Base-by-base conservation (phyloP, 768 basidiomycete species). In the Naematelia aurantialba region DNA sequence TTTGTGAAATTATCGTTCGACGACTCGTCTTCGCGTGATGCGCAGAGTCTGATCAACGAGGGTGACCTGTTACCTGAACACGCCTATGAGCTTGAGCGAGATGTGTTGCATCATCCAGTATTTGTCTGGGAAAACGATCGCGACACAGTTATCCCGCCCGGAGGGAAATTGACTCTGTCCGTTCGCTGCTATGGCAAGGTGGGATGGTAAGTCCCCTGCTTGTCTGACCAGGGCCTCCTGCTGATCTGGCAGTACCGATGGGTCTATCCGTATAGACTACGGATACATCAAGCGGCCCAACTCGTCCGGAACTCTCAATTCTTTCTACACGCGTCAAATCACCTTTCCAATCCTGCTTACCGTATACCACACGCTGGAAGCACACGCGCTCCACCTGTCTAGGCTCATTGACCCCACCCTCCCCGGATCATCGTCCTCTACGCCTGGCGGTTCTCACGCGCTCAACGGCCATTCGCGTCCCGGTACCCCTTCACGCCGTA, bases 291-390 rank as follows among this genome's bases (percentile, higher is more conserved):
- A 55, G 75, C 68, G 63, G 70, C 65, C 63, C 60, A 48, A 62
- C 67, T 27, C 58, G 10, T 25, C 49, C 3, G 51, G 31, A 11
- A 24, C 25, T 13, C 12, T 30, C 1, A 56, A 57, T 1, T 83
- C 50, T 76, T 94, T 98, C 76, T 84, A 92, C 72, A 85, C 89
- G 25, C 87, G 96, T 24, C 91, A 90, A 69, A 77, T 97, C 53
- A 84, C 87, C 27, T 91, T 91, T 71, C 91, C 93, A 3, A 82
- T 98, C 62, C 82, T 88, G 68, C 88, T 96, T 59, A 94, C 93
- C 2, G 96, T 98, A 12, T 96, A 97, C 73, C 89, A 89, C 66
- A 93, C 93, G 81, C 84, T 98, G 26, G 89, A 94, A 75, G 89
- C 89, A 67, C 83, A 86, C 62, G 81, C 82, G 39, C 87, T 97